Evolutionary conservation across 306 rosid genomes (phyloP).

Genomic region (Cucurbita moschata): DNA sequence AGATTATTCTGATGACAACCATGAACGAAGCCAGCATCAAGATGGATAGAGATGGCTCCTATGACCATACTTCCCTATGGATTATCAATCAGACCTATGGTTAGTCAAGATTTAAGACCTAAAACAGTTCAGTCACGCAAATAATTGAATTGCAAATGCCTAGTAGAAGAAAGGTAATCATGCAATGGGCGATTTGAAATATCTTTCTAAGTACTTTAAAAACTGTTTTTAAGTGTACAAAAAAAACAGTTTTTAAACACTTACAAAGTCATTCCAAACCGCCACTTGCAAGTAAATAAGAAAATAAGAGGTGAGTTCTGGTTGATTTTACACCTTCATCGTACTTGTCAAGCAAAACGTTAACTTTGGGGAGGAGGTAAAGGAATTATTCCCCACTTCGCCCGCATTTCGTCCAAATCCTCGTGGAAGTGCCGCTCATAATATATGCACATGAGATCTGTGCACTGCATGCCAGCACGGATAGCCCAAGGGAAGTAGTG

Average conservation of each 20-base stretch:
- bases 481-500: slow-evolving; percentile 86
- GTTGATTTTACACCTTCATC: not conserved
- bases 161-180: not conserved
- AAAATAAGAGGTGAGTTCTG: not conserved
- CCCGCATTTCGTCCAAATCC: slow-evolving; percentile 65
- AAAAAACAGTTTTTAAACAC: too few relatives aligned
- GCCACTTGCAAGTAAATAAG: not conserved
- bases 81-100: not conserved
- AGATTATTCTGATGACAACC: not conserved
- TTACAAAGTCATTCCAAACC: not conserved
- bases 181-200: not conserved
- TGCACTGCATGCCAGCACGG: slow-evolving; percentile 60
- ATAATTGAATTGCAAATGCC: not conserved
- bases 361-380: slow-evolving; percentile 37
- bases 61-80: not conserved
- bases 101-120: not conserved
- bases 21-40: not conserved
- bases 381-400: slow-evolving; percentile 64
- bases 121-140: not conserved
- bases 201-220: not conserved
- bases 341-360: slow-evolving; percentile 4
- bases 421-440: slow-evolving; percentile 75
- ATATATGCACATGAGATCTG: slow-evolving; percentile 77
- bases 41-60: not conserved
- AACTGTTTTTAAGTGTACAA: too few relatives aligned